Evolutionary conservation across 768 basidiomycete species (phyloP), one percentile per base, ranked within the genome.

Genomic region (Boletus rufocinnamomeus): DNA sequence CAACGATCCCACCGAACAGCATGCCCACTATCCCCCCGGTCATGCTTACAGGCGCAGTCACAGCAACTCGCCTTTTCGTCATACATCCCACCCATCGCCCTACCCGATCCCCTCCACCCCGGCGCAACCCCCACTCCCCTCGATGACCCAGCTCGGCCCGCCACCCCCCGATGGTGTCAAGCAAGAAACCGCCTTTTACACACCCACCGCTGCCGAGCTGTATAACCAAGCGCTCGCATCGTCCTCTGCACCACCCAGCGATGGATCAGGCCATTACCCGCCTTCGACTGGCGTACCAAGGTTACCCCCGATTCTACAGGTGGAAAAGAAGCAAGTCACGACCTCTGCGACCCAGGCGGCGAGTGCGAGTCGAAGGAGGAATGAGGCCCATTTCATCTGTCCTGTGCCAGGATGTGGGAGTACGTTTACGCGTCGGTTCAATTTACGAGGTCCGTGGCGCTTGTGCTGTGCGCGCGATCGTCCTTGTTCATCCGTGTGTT

Each of bases 401-500:
- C 95, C 95, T 6, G 93, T 98, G 17, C 91, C 93, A 11, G 94
- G 93, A 14, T 98, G 95, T 77, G 93, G 93, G 46, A 94, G 92
- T 73, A 96, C 95, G n/a, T 98, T 98, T 75, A 98, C 95, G 67
- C 85, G 92, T 70, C 83, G 91, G 56, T 94, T 94, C 78, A 94
- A 94, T 74, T 74, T 94, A 54, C 78, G 88, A 83, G 92, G 91
- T 91, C 61, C 52, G 72, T 72, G 48, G 40, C 41, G 35, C 45
- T 47, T 27, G 21, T 23, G n/a, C 27, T 46, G 28, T 50, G 28
- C 16, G 19, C 19, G 16, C 50, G 52, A 56, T 61, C 50, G 54
- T 52, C 51, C 41, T 53, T 43, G 46, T 50, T 63, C 27, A 64
- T 56, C 8, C 14, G 54, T 53, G 3, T 17, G 19, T 43, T 1